These are phyloP conservation scores for Oidiodendron maius DNA, from an alignment of 495 filamentous ascomycete genomes.

Conservation along the genomic window DNA sequence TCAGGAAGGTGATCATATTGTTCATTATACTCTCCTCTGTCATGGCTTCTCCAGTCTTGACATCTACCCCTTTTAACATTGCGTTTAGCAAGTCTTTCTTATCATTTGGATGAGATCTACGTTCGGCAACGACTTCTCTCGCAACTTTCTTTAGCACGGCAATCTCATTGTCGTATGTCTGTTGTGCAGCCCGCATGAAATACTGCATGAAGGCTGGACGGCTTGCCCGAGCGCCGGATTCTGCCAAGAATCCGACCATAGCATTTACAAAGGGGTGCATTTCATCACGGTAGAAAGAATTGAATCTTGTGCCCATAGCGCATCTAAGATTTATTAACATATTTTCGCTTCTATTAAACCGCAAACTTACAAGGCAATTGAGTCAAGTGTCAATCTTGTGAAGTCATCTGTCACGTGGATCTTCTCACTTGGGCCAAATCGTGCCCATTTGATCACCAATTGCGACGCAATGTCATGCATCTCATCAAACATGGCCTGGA, in stretches of 20 bases:
- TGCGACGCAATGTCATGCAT: slow-evolving; percentile 73
- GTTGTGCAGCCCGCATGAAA: slow-evolving; percentile 45
- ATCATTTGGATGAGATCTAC: slow-evolving; percentile 47
- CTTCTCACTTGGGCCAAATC: slow-evolving; percentile 47
- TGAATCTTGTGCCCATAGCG: slow-evolving; percentile 70
- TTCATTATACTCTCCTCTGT: slow-evolving; percentile 55
- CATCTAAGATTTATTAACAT: no score
- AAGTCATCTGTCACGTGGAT: slow-evolving; percentile 67
- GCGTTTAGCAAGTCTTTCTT: slow-evolving; percentile 67
- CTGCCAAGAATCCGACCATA: slow-evolving; percentile 51
- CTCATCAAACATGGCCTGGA: slow-evolving; percentile 65
- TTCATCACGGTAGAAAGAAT: slow-evolving; percentile 56
- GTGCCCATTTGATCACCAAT: slow-evolving; percentile 70
- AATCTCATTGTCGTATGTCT: slow-evolving; percentile 55
- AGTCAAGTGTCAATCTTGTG: slow-evolving; percentile 68
- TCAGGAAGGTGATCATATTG: slow-evolving; percentile 70
- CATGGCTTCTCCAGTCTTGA: slow-evolving; percentile 59
- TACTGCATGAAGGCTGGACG: slow-evolving; percentile 46
- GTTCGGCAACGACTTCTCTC: slow-evolving; percentile 52
- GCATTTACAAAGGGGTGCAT: slow-evolving; percentile 53
- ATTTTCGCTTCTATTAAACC: no score
- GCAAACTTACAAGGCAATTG: slow-evolving; percentile 50
- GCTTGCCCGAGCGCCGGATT: slow-evolving; percentile 43
- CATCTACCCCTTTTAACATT: slow-evolving; percentile 62
- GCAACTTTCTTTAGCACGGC: slow-evolving; percentile 47